Evolutionary conservation across 306 rosid genomes (phyloP), one percentile per base, ranked within the genome.

Genomic region (Pterocarpus macrocarpus): DNA sequence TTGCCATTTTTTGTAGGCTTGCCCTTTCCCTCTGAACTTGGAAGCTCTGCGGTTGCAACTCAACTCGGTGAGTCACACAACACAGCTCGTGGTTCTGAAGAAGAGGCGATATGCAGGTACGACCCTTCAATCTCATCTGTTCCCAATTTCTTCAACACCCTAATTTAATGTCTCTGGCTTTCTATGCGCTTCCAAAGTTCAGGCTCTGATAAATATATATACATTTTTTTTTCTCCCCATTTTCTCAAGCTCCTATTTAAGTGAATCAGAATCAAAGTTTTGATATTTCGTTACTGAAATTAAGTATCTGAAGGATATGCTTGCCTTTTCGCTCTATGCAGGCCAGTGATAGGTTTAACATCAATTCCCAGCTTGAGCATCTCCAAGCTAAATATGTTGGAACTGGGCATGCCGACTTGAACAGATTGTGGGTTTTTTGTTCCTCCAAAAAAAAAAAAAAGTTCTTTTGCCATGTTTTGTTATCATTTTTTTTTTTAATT

Each of bases 311-410:
- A 16, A 11, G 33, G 5, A 7, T 57, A 57, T 47, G 9, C 52
- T 35, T 22, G 44, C 28, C 28, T 22, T 22, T 22, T 22, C 28
- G 28, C 32, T 70, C 52, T 52, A 8, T 79, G 79, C 88, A 93
- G 98, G 99, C 99, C 75, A 95, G 98, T 73, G 98, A 95, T 52
- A 89, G 99, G 89, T 93, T 93, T 81, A 95, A 95, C 85, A 93
- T 95, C 91, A 95, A 95, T 80, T 95, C 99, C 65, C 97, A 91
- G 81, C 97, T 95, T 15, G 97, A 95, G 78, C 98, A 93, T 71
- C 98, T 93, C 22, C 98, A 91, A 87, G 98, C 98, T 39, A 95
- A 93, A 86, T 95, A 95, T 69, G 97, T 95, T n/a, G 98, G 98
- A 73, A 95, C 99, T 7, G 99, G 97, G 7, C 99, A 93, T 75